Conservation (phyloP, 495 filamentous ascomycete genomes). For the Neurospora sp. region DNA sequence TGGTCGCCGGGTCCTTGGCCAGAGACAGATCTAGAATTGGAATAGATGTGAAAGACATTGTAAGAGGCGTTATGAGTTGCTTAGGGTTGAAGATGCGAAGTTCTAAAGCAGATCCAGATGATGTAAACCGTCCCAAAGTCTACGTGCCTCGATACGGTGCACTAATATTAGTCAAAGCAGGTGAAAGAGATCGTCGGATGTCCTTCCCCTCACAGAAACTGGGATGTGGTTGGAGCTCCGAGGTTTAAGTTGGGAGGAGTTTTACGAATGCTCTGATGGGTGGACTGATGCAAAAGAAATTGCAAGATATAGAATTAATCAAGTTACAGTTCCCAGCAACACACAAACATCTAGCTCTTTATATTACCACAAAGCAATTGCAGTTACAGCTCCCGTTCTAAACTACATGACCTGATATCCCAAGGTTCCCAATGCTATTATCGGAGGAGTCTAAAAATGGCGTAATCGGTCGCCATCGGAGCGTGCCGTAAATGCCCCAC, state of each 20-base stretch:
- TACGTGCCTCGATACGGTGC: not conserved
- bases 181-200: not conserved
- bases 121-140: not conserved
- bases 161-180: not conserved
- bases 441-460: slow-evolving; percentile 10
- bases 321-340: not conserved
- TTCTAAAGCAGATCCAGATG: not conserved
- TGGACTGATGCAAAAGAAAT: not conserved
- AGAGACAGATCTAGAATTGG: slow-evolving; percentile 73
- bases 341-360: not conserved
- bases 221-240: not conserved
- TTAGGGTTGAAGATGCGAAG: not conserved
- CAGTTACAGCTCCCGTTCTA: not conserved
- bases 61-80: not conserved
- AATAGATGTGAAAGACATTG: slow-evolving; percentile 61
- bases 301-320: not conserved
- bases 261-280: not conserved
- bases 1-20: slow-evolving; percentile 53
- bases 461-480: slow-evolving; percentile 23
- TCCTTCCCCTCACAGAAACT: not conserved
- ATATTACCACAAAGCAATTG: not conserved
- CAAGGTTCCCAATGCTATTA: not conserved
- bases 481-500: slow-evolving; percentile 7
- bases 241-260: not conserved
- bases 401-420: not conserved